Evolutionary conservation across 2,329 filamentous ascomycete genomes (phyloP), one percentile per base, ranked within the genome.

Genomic region (Phyllosticta citribraziliensis): DNA sequence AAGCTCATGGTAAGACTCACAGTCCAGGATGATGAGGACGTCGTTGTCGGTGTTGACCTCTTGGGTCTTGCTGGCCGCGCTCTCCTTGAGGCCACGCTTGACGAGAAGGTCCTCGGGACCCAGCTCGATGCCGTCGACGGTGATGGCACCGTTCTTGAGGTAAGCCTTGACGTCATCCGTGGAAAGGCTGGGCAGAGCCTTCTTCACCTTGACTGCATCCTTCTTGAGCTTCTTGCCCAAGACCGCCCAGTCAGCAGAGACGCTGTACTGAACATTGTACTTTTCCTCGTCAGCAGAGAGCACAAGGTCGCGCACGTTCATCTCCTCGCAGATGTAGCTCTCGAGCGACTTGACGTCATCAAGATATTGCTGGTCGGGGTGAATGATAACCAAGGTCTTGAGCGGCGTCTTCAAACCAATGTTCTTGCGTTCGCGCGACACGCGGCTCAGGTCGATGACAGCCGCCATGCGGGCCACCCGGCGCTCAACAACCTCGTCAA

Each of bases 191-290:
- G 92, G 92, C 54, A 99, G 78, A 2, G 89, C 91, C 77, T 93
- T 95, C 80, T 95, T 95, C 67, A 97, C 91, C 72, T 88, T 90
- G 66, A 86, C 85, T 66, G 91, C 89, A 69, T 97, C 92, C 76
- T 96, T 97, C 82, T 96, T 96, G 67, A 97, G 82, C 79, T 97
- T 97, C 83, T 96, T 96, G 66, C 94, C 94, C 17, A 99, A 82
- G 2, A 89, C 88, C 14, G 94, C 91, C 88, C 94, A 97, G 74
- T 99, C 94, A 8, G 91, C 92, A 50, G 84, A 85, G 17, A 93
- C 90, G 64, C 88, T 91, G 77, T 97, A 96, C 71, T 94, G 87
- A 54, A 99, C 91, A 60, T 91, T 89, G 78, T 97, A 97, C 72
- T 88, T 89, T 60, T 85, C 87, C 76, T 97, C 94, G 65, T 97